Evolutionary conservation across 2,329 filamentous ascomycete genomes (phyloP), one percentile per base, ranked within the genome.

Genomic region (Calcarisporium arbuscula): DNA sequence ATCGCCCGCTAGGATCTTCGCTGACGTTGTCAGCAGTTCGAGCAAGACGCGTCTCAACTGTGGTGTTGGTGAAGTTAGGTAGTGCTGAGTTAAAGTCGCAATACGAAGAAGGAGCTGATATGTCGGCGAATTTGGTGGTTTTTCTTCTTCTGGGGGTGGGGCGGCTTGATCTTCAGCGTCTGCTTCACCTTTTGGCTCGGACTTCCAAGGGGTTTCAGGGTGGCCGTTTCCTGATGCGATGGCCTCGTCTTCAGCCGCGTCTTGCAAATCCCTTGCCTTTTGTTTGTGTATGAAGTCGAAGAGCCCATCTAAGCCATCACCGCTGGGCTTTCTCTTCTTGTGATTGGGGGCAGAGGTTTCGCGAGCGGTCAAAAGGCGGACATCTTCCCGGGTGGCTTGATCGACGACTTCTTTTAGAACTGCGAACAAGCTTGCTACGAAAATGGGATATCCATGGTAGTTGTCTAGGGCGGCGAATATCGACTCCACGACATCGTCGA

Each of bases 391-490:
- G 9, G 80, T 76, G 4, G 86, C 86, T 60, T 95, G 86, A 34
- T 86, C 78, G 9, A 92, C 86, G 37, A 96, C 77, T 40, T 87
- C 85, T 35, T 78, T 80, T 5, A 98, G 64, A 0, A 94, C 87
- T 2, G 75, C 67, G 54, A 96, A 98, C 6, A 98, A 66, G 29
- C 80, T 74, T 52, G 95, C 87, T 1, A 94, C 89, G 37, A 98
- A 79, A 14, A 73, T 64, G 1, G 87, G 80, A 54, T 98, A 96
- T 2, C 92, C 92, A 50, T 98, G 92, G 49, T 92, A 98, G 50
- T 87, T 85, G 46, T 95, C 88, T n/a, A 98, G 64, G 0, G 89
- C 87, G 0, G 85, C 83, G 56, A 98, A 96, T 25, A 98, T 87
- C 1, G 86, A 90, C 5, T 81, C 83, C 4, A 96, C 80, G 1